phyloP scores from a whole-genome alignment of 805 yeast species.

The Wickerhamomyces subpelliculosus region DNA sequence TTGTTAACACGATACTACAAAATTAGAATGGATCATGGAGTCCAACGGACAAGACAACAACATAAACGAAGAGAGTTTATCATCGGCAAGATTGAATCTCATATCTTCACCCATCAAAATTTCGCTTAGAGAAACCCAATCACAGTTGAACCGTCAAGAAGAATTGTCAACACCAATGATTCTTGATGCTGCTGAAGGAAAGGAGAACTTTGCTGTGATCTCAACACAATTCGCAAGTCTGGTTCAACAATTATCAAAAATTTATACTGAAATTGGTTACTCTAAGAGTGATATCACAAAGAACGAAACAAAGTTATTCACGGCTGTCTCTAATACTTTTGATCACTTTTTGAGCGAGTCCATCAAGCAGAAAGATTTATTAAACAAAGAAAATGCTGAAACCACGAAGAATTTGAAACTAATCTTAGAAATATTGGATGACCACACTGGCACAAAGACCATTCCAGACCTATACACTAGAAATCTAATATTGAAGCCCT shows the following conservation, averaged over 20 bases:
- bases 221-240: conserved; percentile 12
- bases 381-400: conserved; percentile 23
- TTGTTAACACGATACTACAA: no score
- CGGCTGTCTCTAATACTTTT: conserved; percentile 42
- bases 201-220: conserved; percentile 10
- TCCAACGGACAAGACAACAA: not conserved
- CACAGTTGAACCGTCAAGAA: not conserved
- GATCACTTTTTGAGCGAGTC: conserved; percentile 33
- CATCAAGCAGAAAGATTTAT: conserved; percentile 26
- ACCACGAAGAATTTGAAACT: conserved; percentile 22
- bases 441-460: conserved; percentile 30
- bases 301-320: conserved; percentile 45
- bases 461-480: conserved; percentile 35
- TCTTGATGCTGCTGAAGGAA: no score
- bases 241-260: conserved; percentile 33
- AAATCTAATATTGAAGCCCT: conserved; percentile 24
- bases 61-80: not conserved
- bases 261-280: conserved; percentile 50
- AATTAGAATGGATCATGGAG: not conserved
- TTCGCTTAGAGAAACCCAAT: not conserved
- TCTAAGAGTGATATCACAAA: conserved; percentile 39
- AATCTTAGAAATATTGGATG: conserved; percentile 26
- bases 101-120: not conserved
- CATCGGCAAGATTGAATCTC: not conserved
- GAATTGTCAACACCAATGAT: not conserved